Base-by-base conservation (phyloP, 2,329 filamentous ascomycete genomes). In the Sporothrix schenckii region DNA sequence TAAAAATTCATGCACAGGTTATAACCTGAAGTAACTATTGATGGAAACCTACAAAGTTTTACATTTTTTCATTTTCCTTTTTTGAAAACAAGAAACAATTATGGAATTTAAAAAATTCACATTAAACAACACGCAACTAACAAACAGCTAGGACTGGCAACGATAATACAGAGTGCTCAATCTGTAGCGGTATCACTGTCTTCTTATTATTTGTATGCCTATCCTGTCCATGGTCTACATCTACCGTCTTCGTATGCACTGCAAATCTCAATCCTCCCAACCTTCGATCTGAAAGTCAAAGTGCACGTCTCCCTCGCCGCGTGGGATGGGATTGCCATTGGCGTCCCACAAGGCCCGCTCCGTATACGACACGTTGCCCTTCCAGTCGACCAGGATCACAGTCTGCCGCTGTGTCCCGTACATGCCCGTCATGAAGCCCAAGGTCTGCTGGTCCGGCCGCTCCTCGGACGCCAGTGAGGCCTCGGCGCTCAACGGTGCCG, bases 371-470 rank as follows among this genome's bases (percentile, higher is more conserved):
- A 88, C 86, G 49, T 87, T 87, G 2, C 88, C 88, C 3, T 89
- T 82, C 85, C 86, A 88, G 74, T 89, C 87, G 7, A 90, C 85
- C 58, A 89, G 78, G 16, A 90, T 78, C 16, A 89, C 80, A 0
- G 88, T 90, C 79, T 90, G 88, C 50, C 88, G 80, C 78, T 90
- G 88, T 5, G 88, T 90, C 4, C 88, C 88, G 74, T 90, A 90
- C 73, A 88, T 80, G 1, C 88, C 88, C 5, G 83, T 86, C 76
- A 86, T 84, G 73, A 87, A 88, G 1, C 81, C 82, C 56, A 75
- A 74, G 24, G 73, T 71, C 27, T 75, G 73, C 69, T 68, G 52
- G 50, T 82, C 69, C 73, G 77, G 81, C 34, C 79, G 78, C 63
- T 81, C 77, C 54, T 80, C 77, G 4, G 77, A 75, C 47, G 80